Conservation (phyloP, 129 eudicot species). For the Chrysanthemum lavandulifolium region DNA sequence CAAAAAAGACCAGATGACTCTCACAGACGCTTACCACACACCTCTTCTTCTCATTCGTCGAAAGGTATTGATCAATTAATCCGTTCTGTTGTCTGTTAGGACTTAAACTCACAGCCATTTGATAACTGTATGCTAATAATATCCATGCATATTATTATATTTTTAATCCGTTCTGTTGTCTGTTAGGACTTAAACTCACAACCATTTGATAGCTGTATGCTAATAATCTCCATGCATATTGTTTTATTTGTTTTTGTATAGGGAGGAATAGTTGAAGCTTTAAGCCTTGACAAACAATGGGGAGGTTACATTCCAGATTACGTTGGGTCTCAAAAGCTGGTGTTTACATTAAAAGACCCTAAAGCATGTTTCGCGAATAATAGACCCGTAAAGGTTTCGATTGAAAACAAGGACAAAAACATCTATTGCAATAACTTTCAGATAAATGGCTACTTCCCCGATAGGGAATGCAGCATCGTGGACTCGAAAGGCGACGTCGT, state of each 20-base stretch:
- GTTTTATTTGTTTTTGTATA: neutral
- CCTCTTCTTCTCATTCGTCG: constrained; percentile 74
- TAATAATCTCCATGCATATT: too few species aligned
- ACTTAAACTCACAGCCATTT: too few species aligned
- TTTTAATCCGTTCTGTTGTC: too few species aligned
- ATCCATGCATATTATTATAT: too few species aligned
- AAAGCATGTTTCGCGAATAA: constrained; percentile 43
- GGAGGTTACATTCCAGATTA: constrained; percentile 55
- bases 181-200: too few species aligned
- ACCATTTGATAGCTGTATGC: neutral
- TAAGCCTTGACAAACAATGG: constrained; percentile 70
- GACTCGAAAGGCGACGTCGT: constrained; percentile 48
- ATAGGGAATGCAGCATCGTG: constrained; percentile 55
- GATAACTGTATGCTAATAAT: too few species aligned
- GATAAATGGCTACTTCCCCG: constrained; percentile 62
- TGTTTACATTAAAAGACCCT: constrained; percentile 72
- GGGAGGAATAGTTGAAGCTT: constrained; percentile 81
- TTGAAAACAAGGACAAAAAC: constrained; percentile 37
- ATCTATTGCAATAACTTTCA: constrained; percentile 37
- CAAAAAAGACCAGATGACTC: constrained; percentile 53
- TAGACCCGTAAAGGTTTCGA: constrained; percentile 51
- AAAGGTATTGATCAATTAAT: constrained; percentile 50
- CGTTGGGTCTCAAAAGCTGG: constrained; percentile 53
- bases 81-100: neutral
- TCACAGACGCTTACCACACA: constrained; percentile 60